phyloP scores from a whole-genome alignment of 768 basidiomycete species.

The Chlorophyllum brunneum region DNA sequence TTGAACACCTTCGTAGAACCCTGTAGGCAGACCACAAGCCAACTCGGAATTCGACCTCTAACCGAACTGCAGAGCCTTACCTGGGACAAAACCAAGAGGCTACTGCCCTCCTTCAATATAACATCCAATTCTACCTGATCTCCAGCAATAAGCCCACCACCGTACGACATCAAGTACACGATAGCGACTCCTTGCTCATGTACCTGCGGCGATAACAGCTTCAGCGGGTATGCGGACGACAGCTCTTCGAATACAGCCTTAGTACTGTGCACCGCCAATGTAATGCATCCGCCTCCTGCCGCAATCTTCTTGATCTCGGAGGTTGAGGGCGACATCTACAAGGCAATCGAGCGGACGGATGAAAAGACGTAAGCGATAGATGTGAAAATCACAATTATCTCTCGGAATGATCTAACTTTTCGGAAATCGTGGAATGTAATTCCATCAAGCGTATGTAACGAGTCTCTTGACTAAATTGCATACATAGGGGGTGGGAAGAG shows the following conservation, averaged over 20 bases:
- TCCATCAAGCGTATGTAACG: slow-evolving; percentile 4
- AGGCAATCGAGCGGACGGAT: not conserved
- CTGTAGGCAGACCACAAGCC: slow-evolving; percentile 31
- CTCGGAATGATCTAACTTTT: too few species aligned
- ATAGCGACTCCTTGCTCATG: slow-evolving; percentile 49
- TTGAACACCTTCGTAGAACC: slow-evolving; percentile 97
- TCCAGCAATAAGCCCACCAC: slow-evolving; percentile 88
- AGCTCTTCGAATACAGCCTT: slow-evolving; percentile 68
- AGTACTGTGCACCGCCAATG: slow-evolving; percentile 46
- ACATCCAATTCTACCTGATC: slow-evolving; percentile 68
- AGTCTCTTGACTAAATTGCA: slow-evolving; percentile 10
- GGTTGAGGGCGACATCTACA: not conserved
- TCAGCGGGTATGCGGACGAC: slow-evolving; percentile 81
- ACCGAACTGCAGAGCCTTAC: slow-evolving; percentile 34
- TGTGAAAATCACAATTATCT: too few species aligned
- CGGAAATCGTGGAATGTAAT: not conserved
- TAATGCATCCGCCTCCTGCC: slow-evolving; percentile 56
- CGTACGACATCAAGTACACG: slow-evolving; percentile 82
- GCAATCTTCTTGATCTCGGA: slow-evolving; percentile 19
- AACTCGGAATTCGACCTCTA: not conserved
- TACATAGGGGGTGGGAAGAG: slow-evolving; percentile 4
- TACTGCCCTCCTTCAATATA: slow-evolving; percentile 50
- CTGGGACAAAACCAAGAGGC: slow-evolving; percentile 80
- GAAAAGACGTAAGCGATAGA: not conserved
- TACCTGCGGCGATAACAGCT: slow-evolving; percentile 74